Conservation (phyloP, 2,329 filamentous ascomycete genomes). For the Diaporthe aspalathi region DNA sequence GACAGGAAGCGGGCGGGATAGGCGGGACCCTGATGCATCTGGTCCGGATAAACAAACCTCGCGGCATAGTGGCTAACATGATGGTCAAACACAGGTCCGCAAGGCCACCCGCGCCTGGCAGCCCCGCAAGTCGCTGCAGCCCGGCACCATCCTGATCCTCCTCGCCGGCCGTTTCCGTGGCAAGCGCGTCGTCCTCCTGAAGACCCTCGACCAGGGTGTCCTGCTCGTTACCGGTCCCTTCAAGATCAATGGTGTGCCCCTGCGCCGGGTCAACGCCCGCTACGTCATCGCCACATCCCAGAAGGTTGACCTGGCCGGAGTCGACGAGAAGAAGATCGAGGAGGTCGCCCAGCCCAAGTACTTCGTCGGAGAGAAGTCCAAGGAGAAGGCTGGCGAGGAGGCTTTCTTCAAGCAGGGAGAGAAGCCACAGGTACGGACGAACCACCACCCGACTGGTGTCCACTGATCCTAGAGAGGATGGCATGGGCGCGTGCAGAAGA, state of each 20-base stretch:
- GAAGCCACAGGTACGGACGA: constrained; percentile 76
- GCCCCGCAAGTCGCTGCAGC: constrained; percentile 88
- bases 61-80: constrained; percentile 45
- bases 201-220: constrained; percentile 96
- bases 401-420: constrained; percentile 99
- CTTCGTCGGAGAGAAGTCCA: constrained; percentile 94
- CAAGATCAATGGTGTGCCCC: constrained; percentile 99
- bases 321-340: constrained; percentile 92
- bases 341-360: constrained; percentile 83
- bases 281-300: constrained; percentile 93
- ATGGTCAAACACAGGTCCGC: constrained; percentile 75
- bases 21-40: background rate
- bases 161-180: constrained; percentile 99
- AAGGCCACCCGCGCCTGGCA: constrained; percentile 91
- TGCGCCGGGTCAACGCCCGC: constrained; percentile 92
- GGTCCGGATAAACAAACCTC: constrained; percentile 3
- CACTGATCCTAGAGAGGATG: background rate
- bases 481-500: background rate
- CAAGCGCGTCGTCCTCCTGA: constrained; percentile 99
- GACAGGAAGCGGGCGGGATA: constrained; percentile 1
- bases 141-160: constrained; percentile 97
- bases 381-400: constrained; percentile 97
- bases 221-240: constrained; percentile 99
- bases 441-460: background rate
- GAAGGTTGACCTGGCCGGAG: constrained; percentile 84